Percentiles rank a stretch among this genome's conserved stretches.
Conservation (phyloP, 2,329 filamentous ascomycete genomes). For the Cladophialophora carrionii region DNA sequence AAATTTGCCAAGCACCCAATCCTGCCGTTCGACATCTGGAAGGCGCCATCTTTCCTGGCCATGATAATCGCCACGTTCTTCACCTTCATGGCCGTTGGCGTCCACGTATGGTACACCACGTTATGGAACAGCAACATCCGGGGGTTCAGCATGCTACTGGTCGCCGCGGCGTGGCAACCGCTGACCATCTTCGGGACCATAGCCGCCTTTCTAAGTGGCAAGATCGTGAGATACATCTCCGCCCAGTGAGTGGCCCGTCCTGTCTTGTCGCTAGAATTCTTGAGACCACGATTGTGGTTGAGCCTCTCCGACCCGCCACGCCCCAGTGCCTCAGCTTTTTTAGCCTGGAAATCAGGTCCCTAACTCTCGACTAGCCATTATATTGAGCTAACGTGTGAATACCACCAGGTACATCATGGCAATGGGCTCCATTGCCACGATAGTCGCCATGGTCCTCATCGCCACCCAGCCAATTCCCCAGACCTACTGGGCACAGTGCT, state of each 20-base stretch:
- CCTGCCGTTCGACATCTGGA: conserved; percentile 53
- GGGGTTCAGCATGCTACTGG: conserved; percentile 47
- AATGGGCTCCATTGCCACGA: conserved; percentile 46
- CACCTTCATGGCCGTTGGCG: conserved; percentile 55
- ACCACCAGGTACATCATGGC: conserved; percentile 48
- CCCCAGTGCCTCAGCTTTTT: not conserved
- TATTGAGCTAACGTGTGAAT: not conserved
- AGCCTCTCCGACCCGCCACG: not conserved
- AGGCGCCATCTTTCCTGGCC: conserved; percentile 50
- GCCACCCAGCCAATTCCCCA: conserved; percentile 54
- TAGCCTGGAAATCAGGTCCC: not conserved
- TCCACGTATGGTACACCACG: conserved; percentile 54
- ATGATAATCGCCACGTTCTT: conserved; percentile 52
- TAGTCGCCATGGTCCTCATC: conserved; percentile 43
- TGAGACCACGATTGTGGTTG: not conserved
- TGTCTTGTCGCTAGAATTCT: not conserved
- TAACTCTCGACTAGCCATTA: not conserved
- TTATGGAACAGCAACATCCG: conserved; percentile 53
- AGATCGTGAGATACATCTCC: conserved; percentile 52
- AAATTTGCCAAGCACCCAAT: conserved; percentile 49
- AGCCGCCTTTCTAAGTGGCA: conserved; percentile 49
- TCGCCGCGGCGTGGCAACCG: conserved; percentile 48
- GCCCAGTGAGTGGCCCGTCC: conserved; percentile 43
- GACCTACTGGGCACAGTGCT: conserved; percentile 50
- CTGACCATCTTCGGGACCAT: conserved; percentile 48